Percentiles rank a stretch among this genome's conserved stretches.
These are phyloP conservation scores for Seiridium unicorne DNA, from an alignment of 2,329 filamentous ascomycete genomes.

Conservation along the genomic window DNA sequence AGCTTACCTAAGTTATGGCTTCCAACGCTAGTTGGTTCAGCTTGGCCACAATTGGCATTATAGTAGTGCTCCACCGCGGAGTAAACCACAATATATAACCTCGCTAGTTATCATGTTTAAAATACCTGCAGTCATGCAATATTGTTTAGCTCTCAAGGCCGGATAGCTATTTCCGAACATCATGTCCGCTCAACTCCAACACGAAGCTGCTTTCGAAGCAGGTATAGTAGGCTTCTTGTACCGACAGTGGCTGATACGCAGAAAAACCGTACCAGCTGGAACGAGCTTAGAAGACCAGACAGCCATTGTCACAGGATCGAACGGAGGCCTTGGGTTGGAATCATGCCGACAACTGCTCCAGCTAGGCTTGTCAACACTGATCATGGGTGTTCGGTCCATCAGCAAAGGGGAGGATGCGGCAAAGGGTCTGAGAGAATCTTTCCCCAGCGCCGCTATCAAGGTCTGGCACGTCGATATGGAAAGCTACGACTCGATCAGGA, in stretches of 20 bases:
- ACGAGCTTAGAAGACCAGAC: constrained; percentile 6
- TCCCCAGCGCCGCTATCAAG: constrained; percentile 35
- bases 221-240: constrained; percentile 7
- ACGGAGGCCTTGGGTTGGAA: constrained; percentile 48
- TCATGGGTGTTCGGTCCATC: constrained; percentile 44
- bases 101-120: too few species aligned
- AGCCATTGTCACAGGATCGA: constrained; percentile 49
- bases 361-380: constrained; percentile 37
- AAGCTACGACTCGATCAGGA: constrained; percentile 41
- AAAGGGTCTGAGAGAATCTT: constrained; percentile 22
- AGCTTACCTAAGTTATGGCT: background rate
- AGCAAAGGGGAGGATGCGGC: constrained; percentile 42
- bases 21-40: background rate
- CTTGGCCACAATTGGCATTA: background rate
- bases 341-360: constrained; percentile 36
- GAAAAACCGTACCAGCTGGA: background rate
- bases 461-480: constrained; percentile 51
- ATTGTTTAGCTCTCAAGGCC: too few species aligned
- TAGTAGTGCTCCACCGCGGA: background rate
- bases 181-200: constrained; percentile 5
- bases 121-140: too few species aligned
- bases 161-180: background rate
- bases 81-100: too few species aligned
- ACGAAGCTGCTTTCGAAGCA: constrained; percentile 6
- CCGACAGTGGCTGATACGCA: constrained; percentile 6